Base-by-base conservation (phyloP, 345 rosid genomes). In the Turnera subulata region DNA sequence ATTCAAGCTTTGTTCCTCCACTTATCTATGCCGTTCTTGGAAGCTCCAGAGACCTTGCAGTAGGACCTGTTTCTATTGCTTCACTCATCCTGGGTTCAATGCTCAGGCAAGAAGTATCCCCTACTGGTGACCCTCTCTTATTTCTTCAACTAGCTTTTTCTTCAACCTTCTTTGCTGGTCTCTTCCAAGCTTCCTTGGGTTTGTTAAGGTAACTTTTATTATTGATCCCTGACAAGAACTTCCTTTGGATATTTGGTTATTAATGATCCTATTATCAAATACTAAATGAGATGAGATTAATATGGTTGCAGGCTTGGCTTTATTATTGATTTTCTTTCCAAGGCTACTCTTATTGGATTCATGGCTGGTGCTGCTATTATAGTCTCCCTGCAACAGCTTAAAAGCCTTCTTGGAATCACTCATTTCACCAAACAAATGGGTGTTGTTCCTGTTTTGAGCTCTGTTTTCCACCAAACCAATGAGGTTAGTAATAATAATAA, bases 281-380 rank as follows among this genome's bases (percentile, higher is more conserved):
- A 8, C 17, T 6, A 49, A 20, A 19, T 47, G n/a, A 5, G 21
- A 6, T 24, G 54, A 10, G n/a, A n/a, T n/a, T n/a, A 1, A 10
- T 40, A 11, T 11, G 21, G 18, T 18, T 63, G 24, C 76, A 92
- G 98, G 77, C 81, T 92, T 39, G 99, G 99, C 24, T 89, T 93
- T 38, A 83, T 93, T 23, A 85, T 93, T 49, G 99, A 93, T 73
- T 93, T 80, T 63, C 80, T 93, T 24, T 93, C 99, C 38, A 87
- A 82, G 65, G 94, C 99, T 2, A 93, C 89, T 12, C 72, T 93
- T 18, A 77, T 83, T 14, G 99, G 99, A 35, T 93, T 93, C 84
- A 89, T 89, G 99, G 96, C 91, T 20, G 99, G 99, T 35, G 96
- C 99, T 19, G 99, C 99, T 14, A 75, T 86, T 47, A 86, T 93